Evolutionary conservation across 148 eudicot species (phyloP), one percentile per base, ranked within the genome.

Genomic region (Rhododendron ferrugineum): DNA sequence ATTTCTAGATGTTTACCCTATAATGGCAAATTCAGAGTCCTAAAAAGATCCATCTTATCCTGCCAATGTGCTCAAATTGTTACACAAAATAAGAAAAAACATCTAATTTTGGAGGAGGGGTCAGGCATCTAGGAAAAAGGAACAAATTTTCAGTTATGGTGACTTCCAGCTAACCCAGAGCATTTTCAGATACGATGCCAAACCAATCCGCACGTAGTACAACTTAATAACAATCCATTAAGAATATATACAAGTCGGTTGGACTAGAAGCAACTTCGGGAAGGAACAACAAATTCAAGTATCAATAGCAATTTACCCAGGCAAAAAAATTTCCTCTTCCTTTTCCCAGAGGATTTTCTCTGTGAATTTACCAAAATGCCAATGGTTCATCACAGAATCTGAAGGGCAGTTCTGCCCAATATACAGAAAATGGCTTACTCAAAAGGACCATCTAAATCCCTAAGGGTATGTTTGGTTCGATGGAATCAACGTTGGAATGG

Each of bases 11-110:
- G 79, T 22, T 76, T 76, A 76, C 49, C 42, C 50, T 42, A 76
- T 76, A 42, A 42, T 42, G 79, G 79, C 30, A 76, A 40, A 76
- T 76, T 76, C 79, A 76, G 10, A 76, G 79, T 22, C 46, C 49
- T 22, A 23, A 76, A 66, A 42, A 42, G 50, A 42, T 40, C 30
- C 49, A 76, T 75, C 78, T 73, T 73, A 75, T 37, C 79, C 42
- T 18, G 10, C 44, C 26, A 40, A 75, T 8, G 52, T 23, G 56
- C 20, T 78, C 81, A 78, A 44, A 78, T 26, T 78, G 20, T 78
- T 44, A 23, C 30, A 46, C 50, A 77, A 11, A 78, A 26, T 73
- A 42, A 26, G 73, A 5, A 44, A 82, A 40, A 42, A 23, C 76
- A 40, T 36, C 47, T 49, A 62, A 34, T 26, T 64, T 64, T 40